These are phyloP conservation scores for Bolboschoenoplectus hybrid DNA, from an alignment of 202 grass and related monocot species.

Conservation along the genomic window DNA sequence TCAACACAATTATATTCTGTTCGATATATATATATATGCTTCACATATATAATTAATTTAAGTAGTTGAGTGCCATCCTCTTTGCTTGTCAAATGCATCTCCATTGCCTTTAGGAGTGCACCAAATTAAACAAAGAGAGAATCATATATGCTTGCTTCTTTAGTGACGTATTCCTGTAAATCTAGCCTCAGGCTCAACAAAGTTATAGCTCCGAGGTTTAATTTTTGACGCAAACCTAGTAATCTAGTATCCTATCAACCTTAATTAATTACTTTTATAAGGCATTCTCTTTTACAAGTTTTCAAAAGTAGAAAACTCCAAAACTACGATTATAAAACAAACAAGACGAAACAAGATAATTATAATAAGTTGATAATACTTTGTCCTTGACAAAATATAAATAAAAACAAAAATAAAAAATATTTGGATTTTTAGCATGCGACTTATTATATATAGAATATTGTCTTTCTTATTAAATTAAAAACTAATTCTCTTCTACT, in stretches of 20 bases:
- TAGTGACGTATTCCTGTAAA: not conserved
- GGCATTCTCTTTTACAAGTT: not conserved
- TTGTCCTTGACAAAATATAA: too few species aligned
- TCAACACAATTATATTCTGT: not conserved
- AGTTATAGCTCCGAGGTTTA: not conserved
- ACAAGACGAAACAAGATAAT: too few species aligned
- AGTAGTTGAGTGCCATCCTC: not conserved
- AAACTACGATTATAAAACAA: too few species aligned
- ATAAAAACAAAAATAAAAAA: too few species aligned
- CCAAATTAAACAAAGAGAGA: not conserved
- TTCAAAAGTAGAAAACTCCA: too few species aligned
- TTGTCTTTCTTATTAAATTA: too few species aligned
- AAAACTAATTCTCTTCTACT: too few species aligned
- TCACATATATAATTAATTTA: not conserved
- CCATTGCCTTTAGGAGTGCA: slow-evolving; percentile 16
- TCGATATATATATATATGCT: not conserved
- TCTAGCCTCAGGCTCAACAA: not conserved
- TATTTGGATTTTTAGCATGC: too few species aligned
- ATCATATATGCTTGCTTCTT: not conserved
- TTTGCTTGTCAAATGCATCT: slow-evolving; percentile 10
- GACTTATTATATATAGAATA: too few species aligned
- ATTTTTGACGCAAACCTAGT: not conserved
- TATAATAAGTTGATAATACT: too few species aligned
- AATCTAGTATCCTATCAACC: not conserved
- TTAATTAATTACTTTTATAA: slow-evolving; percentile 3